Conservation (phyloP, 202 grass and related monocot species). For the Elaeis oleifera region DNA sequence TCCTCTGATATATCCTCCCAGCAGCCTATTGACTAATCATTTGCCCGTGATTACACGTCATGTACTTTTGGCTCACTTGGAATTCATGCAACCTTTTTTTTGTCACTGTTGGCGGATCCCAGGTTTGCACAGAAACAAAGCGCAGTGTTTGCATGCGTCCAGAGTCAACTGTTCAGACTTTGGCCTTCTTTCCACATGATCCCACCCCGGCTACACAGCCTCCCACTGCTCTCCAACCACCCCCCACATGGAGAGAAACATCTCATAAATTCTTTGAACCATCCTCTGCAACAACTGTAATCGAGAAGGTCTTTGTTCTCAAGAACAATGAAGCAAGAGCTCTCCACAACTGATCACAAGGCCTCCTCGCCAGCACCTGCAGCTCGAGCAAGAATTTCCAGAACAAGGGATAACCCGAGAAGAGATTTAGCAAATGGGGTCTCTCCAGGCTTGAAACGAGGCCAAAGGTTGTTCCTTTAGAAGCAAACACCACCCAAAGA, state of each 20-base stretch:
- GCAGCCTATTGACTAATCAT: no score
- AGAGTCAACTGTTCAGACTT: slow-evolving; percentile 22
- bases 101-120: no score
- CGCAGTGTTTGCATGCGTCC: not conserved
- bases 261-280: slow-evolving; percentile 5
- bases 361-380: slow-evolving; percentile 18
- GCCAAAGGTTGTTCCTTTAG: slow-evolving; percentile 7
- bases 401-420: slow-evolving; percentile 32
- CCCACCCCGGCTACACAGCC: not conserved
- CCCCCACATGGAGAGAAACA: not conserved
- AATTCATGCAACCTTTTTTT: no score
- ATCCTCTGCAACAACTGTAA: not conserved
- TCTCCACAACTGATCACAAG: slow-evolving; percentile 22
- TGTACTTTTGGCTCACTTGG: no score
- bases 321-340: slow-evolving; percentile 36
- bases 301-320: not conserved
- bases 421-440: slow-evolving; percentile 23
- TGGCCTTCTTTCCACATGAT: not conserved
- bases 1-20: no score
- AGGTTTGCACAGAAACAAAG: slow-evolving; percentile 5
- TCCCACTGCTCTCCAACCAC: no score
- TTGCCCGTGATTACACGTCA: no score
- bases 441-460: not conserved
- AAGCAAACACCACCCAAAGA: not conserved
- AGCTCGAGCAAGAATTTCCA: slow-evolving; percentile 16